Conservation (phyloP, 169 alveolate species). For the Babesia ovata region DNA sequence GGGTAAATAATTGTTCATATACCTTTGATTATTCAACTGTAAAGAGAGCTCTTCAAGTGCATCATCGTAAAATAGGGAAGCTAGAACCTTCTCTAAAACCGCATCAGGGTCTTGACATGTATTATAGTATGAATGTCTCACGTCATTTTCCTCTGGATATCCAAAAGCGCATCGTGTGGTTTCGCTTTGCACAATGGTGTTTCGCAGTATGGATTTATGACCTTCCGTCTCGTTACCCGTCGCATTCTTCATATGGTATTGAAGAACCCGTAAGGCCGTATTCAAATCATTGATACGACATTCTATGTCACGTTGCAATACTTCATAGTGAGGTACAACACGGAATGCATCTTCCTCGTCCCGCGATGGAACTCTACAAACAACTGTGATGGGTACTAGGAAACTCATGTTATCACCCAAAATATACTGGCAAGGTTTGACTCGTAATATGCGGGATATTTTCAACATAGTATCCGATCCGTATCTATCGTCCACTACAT, state of each 20-base stretch:
- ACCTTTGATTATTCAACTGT: not conserved
- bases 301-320: conserved; percentile 1
- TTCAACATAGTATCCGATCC: not conserved
- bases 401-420: conserved; percentile 43
- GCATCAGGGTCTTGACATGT: not conserved
- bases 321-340: conserved; percentile 17
- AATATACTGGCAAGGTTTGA: conserved; percentile 19
- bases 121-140: not conserved
- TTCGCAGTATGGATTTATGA: not conserved
- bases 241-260: not conserved
- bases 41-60: not conserved
- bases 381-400: conserved; percentile 21
- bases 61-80: conserved; percentile 4
- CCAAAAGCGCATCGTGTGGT: not conserved
- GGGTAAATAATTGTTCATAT: not conserved
- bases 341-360: conserved; percentile 10
- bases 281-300: conserved; percentile 6
- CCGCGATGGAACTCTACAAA: not conserved
- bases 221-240: not conserved
- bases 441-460: not conserved
- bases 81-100: not conserved
- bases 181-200: not conserved
- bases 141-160: not conserved
- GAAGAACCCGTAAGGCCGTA: not conserved
- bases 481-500: not conserved